Evolutionary conservation across 2,329 filamentous ascomycete species (phyloP).

Genomic region (Botrytis porri): DNA sequence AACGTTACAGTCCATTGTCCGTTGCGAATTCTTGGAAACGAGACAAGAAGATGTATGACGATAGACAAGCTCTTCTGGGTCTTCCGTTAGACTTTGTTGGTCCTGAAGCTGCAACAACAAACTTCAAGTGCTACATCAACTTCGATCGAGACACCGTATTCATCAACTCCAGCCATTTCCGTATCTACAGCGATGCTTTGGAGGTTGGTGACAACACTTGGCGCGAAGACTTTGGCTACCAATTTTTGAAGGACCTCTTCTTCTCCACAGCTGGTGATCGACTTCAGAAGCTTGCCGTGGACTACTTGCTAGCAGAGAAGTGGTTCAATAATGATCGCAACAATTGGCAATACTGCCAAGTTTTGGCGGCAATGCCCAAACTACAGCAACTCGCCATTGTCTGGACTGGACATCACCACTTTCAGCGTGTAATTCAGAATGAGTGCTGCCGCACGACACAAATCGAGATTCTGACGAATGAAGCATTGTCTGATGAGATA

Average conservation of each 20-base stretch:
- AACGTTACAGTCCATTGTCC: not conserved
- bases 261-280: not conserved
- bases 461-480: not conserved
- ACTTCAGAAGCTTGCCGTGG: not conserved
- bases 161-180: not conserved
- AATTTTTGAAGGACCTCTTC: not conserved
- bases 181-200: not conserved
- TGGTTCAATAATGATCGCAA: not conserved
- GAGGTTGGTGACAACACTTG: not conserved
- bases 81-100: not conserved
- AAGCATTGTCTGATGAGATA: not conserved
- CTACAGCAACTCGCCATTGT: not conserved
- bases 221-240: not conserved
- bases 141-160: not conserved
- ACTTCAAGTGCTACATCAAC: not conserved
- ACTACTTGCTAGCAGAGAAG: not conserved
- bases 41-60: conserved; percentile 3
- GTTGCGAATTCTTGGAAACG: not conserved
- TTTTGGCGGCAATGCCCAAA: not conserved
- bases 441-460: not conserved
- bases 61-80: not conserved
- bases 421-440: not conserved
- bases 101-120: not conserved
- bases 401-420: not conserved
- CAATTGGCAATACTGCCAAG: conserved; percentile 5